Evolutionary conservation across 768 basidiomycete genomes (phyloP), one percentile per base, ranked within the genome.

Genomic region (Panaeolus papilionaceus): DNA sequence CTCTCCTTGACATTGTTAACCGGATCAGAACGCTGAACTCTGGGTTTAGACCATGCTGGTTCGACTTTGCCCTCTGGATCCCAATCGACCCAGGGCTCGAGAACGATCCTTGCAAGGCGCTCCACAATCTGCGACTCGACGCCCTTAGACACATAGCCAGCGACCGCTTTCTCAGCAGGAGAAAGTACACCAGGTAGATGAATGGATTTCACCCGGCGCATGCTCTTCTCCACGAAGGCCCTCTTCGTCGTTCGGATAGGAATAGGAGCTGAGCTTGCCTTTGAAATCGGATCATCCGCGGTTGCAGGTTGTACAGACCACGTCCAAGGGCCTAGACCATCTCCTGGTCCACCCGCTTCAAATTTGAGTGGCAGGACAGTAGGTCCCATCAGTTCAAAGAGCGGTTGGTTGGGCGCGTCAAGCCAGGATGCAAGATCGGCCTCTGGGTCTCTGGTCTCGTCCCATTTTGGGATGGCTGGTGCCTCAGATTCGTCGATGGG

Each of bases 71-170:
- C 71, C 0, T 70, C 70, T 51, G 78, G 81, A 33, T 79, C 78
- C 70, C 81, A 81, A 16, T 74, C 75, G 26, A 77, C 64, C 90
- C 90, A 92, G 2, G 90, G 89, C 49, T 78, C 80, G 14, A 91
- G 77, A 3, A 85, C 76, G 47, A 90, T 80, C 66, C 83, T 81
- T 23, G 83, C 84, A 64, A 90, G 82, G 33, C 78, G 75, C 10
- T 75, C 71, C 20, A 79, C 80, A n/a, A 90, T 76, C 62, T 82
- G 84, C 10, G 75, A 79, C 71, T 89, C 88, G 23, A 88, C 82
- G 14, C 71, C 71, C 20, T 61, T 66, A 28, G 54, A 66, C 68
- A 68, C 66, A 51, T 69, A 58, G 3, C 54, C 54, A 33, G 54
- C 33, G 16, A 58, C 54, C 1, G 37, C 51, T 49, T 62, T 61